A percentile compares a stretch with the other conserved stretches of the same genome.
phyloP scores from a whole-genome alignment of 176 grass and related monocot species.

The Rhynchospora tenuis region DNA sequence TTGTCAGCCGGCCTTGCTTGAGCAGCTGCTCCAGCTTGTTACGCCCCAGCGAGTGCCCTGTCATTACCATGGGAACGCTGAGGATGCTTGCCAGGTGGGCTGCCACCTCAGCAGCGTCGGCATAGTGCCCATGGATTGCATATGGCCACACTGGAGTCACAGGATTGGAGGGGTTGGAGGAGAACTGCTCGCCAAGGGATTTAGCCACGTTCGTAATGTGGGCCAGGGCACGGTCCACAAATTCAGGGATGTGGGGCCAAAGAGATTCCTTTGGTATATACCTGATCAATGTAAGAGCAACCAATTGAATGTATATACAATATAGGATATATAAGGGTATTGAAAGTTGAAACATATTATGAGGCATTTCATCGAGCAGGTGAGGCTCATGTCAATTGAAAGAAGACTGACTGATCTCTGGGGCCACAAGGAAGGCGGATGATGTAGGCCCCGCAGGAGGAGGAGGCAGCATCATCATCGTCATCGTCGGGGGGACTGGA shows the following conservation, averaged over 20 bases:
- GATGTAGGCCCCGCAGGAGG: conserved; percentile 60
- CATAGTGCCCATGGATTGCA: conserved; percentile 85
- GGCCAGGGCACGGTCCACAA: conserved; percentile 84
- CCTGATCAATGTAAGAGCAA: conserved; percentile 1
- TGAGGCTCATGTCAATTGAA: background rate
- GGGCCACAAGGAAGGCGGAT: conserved; percentile 85
- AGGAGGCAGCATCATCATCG: background rate
- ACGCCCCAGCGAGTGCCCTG: conserved; percentile 85
- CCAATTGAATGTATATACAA: background rate
- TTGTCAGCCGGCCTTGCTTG: conserved; percentile 41
- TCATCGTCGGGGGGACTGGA: background rate
- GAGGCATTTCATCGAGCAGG: background rate
- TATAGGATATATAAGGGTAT: too few relatives aligned
- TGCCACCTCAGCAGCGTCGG: conserved; percentile 82
- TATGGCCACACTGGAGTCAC: conserved; percentile 58
- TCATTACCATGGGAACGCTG: conserved; percentile 89
- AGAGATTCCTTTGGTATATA: conserved; percentile 81
- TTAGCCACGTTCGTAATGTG: conserved; percentile 80
- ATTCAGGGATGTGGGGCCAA: conserved; percentile 91
- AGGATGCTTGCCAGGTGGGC: conserved; percentile 53
- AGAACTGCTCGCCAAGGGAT: conserved; percentile 50
- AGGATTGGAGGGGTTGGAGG: background rate
- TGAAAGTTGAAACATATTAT: too few relatives aligned
- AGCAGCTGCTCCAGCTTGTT: conserved; percentile 98
- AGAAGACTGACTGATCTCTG: conserved; percentile 28